Percentiles rank a stretch among this genome's conserved stretches.
Evolutionary conservation across 306 rosid genomes (phyloP).

Genomic region (Trifolium dubium): DNA sequence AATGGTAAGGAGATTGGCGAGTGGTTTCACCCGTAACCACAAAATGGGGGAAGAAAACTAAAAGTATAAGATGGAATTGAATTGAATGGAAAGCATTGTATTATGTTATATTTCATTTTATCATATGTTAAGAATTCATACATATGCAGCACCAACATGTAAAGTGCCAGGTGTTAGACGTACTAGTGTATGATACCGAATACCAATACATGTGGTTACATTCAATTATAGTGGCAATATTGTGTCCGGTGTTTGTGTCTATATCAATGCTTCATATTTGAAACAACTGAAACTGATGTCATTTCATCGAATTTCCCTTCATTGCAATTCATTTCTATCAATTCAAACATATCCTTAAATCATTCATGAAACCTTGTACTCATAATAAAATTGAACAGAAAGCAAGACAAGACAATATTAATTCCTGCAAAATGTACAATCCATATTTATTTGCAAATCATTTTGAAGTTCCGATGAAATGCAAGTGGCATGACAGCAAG

Average conservation of each 20-base stretch:
- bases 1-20: background rate
- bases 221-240: too few species aligned
- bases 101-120: too few species aligned
- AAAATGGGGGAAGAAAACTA: background rate
- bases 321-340: background rate
- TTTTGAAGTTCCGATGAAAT: conserved; percentile 12
- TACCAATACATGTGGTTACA: background rate
- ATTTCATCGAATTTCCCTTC: background rate
- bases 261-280: background rate
- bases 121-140: too few species aligned
- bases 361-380: background rate
- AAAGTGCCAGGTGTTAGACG: background rate
- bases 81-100: background rate
- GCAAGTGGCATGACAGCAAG: background rate
- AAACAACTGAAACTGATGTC: background rate
- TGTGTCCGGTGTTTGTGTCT: background rate
- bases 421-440: background rate
- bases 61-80: background rate
- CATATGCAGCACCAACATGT: background rate
- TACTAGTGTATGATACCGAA: background rate
- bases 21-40: background rate
- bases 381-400: background rate
- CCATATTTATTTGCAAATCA: conserved; percentile 7
- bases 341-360: background rate
- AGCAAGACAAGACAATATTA: background rate